Evolutionary conservation across 371 early-diverging fungal genomes (phyloP), one percentile per base, ranked within the genome.

Genomic region (Mortierella sp.): DNA sequence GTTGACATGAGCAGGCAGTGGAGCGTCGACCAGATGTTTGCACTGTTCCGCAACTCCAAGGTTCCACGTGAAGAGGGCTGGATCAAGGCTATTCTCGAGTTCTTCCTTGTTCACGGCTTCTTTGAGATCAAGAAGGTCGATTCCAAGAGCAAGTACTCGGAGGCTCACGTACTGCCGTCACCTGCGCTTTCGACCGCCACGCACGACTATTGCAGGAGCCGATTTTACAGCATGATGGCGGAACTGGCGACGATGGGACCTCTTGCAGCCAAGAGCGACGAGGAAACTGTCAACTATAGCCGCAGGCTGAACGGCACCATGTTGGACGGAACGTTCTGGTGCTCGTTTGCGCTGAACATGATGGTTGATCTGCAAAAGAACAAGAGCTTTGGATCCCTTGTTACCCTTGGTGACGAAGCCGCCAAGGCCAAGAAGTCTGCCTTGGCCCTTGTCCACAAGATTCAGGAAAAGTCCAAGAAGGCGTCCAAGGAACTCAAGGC

Each of bases 21-120:
- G 96, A 89, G 84, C 3, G 53, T 94, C 6, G 90, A 92, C 52
- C 95, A 95, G 76, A 86, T 97, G 88, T 80, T 88, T 39, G 79
- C 85, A 22, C 79, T 97, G 45, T 81, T 94, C 58, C 85, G 87
- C 31, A 91, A 90, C 58, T 78, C 83, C 37, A 86, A 88, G 66
- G 80, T 94, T 47, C 90, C 93, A 37, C 92, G 90, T 44, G 84
- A 88, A 41, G 91, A 93, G 70, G 82, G 78, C 14, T 90, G 93
- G 89, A 74, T 93, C 22, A 60, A 77, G 47, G 71, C 71, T 1
- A 83, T 94, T 28, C 81, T 90, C 45, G 80, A 85, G 40, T 93
- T 95, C 72, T 67, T 91, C 28, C 80, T 88, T 34, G 82, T 88
- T 21, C 85, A 92, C 58, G 89, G 90, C n/a, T 90, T 94, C 65